phyloP scores from a whole-genome alignment of 2,329 filamentous ascomycete genomes.

The Apiospora phragmitis region DNA sequence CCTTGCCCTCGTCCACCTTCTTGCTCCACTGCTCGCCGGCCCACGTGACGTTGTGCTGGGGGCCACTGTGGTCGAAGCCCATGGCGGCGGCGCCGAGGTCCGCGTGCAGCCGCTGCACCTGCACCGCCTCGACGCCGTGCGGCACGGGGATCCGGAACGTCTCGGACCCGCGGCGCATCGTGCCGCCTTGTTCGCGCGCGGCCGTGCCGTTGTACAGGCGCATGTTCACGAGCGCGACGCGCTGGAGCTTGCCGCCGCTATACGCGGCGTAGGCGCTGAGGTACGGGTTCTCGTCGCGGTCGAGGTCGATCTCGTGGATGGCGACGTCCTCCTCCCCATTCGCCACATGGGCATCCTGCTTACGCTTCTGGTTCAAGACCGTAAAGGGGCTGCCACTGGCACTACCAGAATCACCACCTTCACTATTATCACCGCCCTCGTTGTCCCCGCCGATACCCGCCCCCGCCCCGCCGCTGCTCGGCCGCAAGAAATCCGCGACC shows the following conservation, averaged over 20 bases:
- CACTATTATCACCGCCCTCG: neutral
- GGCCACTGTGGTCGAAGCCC: slow-evolving; percentile 26
- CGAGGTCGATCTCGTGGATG: slow-evolving; percentile 6
- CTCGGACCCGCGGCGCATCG: neutral
- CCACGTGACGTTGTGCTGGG: slow-evolving; percentile 29
- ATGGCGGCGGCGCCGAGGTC: slow-evolving; percentile 18
- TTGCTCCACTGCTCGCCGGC: slow-evolving; percentile 25
- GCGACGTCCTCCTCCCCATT: neutral
- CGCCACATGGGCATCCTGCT: no score
- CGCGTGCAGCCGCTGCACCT: slow-evolving; percentile 17
- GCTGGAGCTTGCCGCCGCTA: neutral
- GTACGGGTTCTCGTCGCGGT: neutral
- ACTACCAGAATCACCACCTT: no score
- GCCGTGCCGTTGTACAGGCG: slow-evolving; percentile 9
- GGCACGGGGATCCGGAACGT: slow-evolving; percentile 2
- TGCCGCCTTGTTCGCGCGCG: neutral
- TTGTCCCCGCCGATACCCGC: no score
- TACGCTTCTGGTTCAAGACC: neutral
- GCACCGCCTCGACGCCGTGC: neutral
- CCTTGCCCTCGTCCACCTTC: slow-evolving; percentile 20
- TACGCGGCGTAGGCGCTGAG: slow-evolving; percentile 16
- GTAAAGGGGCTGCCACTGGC: neutral
- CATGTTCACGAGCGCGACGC: slow-evolving; percentile 15
- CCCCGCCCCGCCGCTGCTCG: neutral
- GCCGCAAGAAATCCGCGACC: slow-evolving; percentile 23